phyloP scores from a whole-genome alignment of 1,139 yeast species.

The Ashbya aceris region DNA sequence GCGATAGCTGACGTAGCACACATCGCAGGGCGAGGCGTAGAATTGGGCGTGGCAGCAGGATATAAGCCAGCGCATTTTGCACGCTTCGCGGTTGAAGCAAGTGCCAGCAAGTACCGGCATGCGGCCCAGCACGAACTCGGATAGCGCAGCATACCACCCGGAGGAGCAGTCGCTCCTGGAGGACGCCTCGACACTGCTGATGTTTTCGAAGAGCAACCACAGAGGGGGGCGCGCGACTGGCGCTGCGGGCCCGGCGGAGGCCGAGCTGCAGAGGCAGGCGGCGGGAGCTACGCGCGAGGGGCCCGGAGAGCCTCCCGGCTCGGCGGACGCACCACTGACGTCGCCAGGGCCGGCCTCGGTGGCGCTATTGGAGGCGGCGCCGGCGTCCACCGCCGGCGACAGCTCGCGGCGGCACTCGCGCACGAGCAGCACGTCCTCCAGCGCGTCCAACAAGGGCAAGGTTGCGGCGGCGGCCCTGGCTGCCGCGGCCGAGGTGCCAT shows the following conservation, averaged over 20 bases:
- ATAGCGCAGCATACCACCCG: not conserved
- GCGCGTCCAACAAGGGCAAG: slow-evolving; percentile 16
- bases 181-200: slow-evolving; percentile 57
- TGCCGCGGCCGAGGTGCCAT: slow-evolving; percentile 26
- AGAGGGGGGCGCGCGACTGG: not conserved
- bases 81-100: too few relatives aligned
- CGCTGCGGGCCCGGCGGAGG: not conserved
- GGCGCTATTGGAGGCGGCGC: slow-evolving; percentile 11
- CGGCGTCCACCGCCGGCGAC: slow-evolving; percentile 1
- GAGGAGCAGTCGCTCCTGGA: slow-evolving; percentile 33
- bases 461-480: slow-evolving; percentile 30
- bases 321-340: slow-evolving; percentile 13
- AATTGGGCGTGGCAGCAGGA: too few relatives aligned
- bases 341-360: slow-evolving; percentile 25
- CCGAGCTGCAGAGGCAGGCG: not conserved
- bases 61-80: too few relatives aligned
- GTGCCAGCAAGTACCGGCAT: not conserved
- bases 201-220: slow-evolving; percentile 45
- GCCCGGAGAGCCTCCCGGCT: not conserved
- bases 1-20: too few relatives aligned
- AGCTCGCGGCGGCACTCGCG: not conserved
- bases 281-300: not conserved
- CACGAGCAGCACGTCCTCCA: slow-evolving; percentile 2
- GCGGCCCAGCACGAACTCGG: not conserved
- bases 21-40: too few relatives aligned